Base-by-base conservation (phyloP, 2,329 filamentous ascomycete species). In the Ceratocystis destructans region DNA sequence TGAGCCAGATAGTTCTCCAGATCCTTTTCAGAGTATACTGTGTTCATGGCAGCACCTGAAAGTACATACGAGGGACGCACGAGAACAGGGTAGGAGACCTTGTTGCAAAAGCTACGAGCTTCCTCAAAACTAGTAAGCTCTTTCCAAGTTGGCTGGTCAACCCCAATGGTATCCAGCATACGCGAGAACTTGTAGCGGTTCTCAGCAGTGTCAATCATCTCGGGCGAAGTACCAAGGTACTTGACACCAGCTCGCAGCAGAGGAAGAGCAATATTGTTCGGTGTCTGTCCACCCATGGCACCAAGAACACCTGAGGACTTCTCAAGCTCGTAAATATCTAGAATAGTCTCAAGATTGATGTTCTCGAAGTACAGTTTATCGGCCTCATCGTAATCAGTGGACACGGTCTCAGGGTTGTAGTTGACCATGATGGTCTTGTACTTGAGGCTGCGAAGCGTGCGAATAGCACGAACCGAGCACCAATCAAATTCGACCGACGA, bases 401-500 rank as follows among this genome's bases (percentile, higher is more conserved):
- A 83, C 0, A 96, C 88, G 0, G 91, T 96, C 74, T 96, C 92
- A 0, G 92, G 92, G 73, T 96, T 96, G 73, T 88, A 90, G 72
- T 96, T 96, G 62, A 96, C 86, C 93, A 97, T 97, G 72, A 97
- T 86, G 0, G 94, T 97, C 81, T 97, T 97, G 79, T 87, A 85
- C 1, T 89, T 89, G 68, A 87, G 83, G 70, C 89, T 84, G 63
- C 94, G 85, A 6, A 99, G 82, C 1, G 94, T 97, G 69, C 93
- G 87, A 69, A 97, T 95, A 5, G 94, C 90, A 68, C 93, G 83
- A 33, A 99, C 94, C 3, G 94, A 96, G 76, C 94, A 97, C 94
- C 94, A 99, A 76, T 99, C 94, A 75, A 99, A 99, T 74, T 99
- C 94, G 68, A 99, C 94, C 0, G 93, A 96, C 0, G 92, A 96